Evolutionary conservation across 2,329 filamentous ascomycete species (phyloP).

Genomic region (Mollisia scopiformis): DNA sequence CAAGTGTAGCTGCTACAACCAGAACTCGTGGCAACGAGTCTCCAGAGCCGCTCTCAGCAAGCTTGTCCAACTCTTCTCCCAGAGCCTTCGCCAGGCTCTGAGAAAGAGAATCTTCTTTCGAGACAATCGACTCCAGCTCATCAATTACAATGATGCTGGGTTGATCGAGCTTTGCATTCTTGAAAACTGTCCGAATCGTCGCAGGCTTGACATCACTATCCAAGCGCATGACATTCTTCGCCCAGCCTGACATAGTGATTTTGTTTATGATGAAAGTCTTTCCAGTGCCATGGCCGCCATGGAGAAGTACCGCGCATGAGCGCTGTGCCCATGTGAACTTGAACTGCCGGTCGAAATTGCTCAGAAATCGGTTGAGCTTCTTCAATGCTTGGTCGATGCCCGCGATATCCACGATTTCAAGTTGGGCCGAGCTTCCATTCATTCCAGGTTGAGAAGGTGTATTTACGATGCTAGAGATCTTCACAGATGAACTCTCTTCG

Average conservation of each 20-base stretch:
- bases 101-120: constrained; percentile 57
- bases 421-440: constrained; percentile 7
- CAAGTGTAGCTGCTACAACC: constrained; percentile 76
- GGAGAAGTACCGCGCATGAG: constrained; percentile 53
- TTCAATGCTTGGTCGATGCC: constrained; percentile 68
- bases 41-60: constrained; percentile 42
- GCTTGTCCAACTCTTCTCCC: constrained; percentile 56
- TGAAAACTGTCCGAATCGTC: constrained; percentile 69
- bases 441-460: constrained; percentile 5
- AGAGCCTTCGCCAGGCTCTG: constrained; percentile 54
- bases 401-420: constrained; percentile 59
- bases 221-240: constrained; percentile 62
- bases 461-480: constrained; percentile 25
- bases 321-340: constrained; percentile 28
- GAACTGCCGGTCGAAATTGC: constrained; percentile 51
- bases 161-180: constrained; percentile 66
- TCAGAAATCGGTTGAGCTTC: constrained; percentile 68
- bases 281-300: constrained; percentile 83
- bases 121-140: constrained; percentile 71
- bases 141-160: constrained; percentile 83
- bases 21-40: constrained; percentile 57
- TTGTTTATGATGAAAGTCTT: constrained; percentile 76
- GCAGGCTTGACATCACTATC: constrained; percentile 57
- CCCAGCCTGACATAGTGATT: constrained; percentile 71
- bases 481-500: constrained; percentile 27